These are phyloP conservation scores for Fusarium floridanum DNA, from an alignment of 2,329 filamentous ascomycete genomes.

Conservation along the genomic window DNA sequence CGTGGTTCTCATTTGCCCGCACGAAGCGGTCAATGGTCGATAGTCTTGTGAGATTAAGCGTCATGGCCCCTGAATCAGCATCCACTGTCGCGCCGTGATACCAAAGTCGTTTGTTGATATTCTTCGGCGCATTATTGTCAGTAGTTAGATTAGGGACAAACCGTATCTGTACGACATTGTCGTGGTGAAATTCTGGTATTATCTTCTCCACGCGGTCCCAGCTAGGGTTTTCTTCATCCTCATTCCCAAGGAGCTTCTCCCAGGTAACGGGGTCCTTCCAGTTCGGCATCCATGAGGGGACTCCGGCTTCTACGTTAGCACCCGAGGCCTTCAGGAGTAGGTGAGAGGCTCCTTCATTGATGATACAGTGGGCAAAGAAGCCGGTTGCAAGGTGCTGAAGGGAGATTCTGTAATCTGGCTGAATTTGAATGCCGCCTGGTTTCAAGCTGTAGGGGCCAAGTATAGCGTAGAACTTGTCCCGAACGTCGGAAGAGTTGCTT, in stretches of 20 bases:
- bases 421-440: not conserved
- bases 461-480: not conserved
- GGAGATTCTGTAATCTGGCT: not conserved
- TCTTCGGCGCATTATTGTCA: not conserved
- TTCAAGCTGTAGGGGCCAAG: not conserved
- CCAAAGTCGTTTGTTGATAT: not conserved
- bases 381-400: not conserved
- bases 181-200: not conserved
- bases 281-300: not conserved
- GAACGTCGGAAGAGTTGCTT: not conserved
- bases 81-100: not conserved
- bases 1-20: not conserved
- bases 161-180: not conserved
- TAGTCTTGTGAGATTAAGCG: not conserved
- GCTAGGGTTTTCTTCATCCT: not conserved
- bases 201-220: not conserved
- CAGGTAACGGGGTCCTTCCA: not conserved
- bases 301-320: not conserved
- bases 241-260: not conserved
- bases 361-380: not conserved
- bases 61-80: not conserved
- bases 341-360: not conserved
- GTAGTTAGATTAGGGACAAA: not conserved
- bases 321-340: not conserved
- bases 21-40: not conserved